These are phyloP conservation scores for Glebionis coronaria DNA, from an alignment of 129 eudicot species.

Conservation along the genomic window DNA sequence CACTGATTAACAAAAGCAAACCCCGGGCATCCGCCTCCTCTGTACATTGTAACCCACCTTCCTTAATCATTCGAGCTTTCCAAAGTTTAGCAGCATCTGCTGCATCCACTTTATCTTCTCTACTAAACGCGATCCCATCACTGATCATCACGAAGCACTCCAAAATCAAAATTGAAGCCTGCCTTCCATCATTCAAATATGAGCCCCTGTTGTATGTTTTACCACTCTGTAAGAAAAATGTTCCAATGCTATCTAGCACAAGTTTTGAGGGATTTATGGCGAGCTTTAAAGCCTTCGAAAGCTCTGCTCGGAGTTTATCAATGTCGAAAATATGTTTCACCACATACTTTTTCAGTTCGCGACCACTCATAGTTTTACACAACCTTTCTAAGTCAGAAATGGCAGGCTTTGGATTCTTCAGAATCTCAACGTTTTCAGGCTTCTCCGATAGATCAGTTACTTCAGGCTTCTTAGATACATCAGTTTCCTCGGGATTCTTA, in stretches of 20 bases:
- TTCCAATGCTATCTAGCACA: constrained; percentile 51
- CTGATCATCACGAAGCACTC: constrained; percentile 61
- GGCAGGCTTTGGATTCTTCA: background rate
- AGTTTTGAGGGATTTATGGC: constrained; percentile 51
- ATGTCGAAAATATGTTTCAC: constrained; percentile 24
- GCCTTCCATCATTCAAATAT: constrained; percentile 21
- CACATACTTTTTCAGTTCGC: constrained; percentile 37
- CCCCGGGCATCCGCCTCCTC: constrained; percentile 65
- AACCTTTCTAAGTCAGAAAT: constrained; percentile 32
- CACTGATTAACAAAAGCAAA: constrained; percentile 53
- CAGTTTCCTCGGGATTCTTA: constrained; percentile 15
- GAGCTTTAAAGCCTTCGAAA: constrained; percentile 45
- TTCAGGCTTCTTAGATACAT: constrained; percentile 2
- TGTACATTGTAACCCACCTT: constrained; percentile 56
- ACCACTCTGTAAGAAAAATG: constrained; percentile 46
- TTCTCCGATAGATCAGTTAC: background rate
- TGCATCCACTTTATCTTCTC: constrained; percentile 35
- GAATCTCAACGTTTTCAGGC: background rate
- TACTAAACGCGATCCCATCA: constrained; percentile 31
- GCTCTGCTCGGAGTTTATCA: constrained; percentile 37
- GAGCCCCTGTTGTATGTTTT: constrained; percentile 30
- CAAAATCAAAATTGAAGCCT: constrained; percentile 47
- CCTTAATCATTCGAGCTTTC: constrained; percentile 49
- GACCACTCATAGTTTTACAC: constrained; percentile 39
- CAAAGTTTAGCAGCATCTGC: constrained; percentile 42